Evolutionary conservation across 768 basidiomycete genomes (phyloP).

Genomic region (Kwoniella sp.): DNA sequence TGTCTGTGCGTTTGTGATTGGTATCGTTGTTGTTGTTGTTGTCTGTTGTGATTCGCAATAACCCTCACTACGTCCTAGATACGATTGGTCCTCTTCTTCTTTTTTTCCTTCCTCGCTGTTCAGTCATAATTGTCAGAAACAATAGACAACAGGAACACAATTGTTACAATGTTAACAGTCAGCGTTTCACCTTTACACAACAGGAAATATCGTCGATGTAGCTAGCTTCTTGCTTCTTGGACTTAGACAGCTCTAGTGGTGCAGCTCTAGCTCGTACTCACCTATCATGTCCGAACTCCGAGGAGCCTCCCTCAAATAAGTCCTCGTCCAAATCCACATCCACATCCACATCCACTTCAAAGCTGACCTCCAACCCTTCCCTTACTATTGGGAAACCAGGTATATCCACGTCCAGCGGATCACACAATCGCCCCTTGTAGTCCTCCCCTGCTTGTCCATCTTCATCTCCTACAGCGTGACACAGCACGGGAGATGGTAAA

Average conservation of each 20-base stretch:
- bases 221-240: too few species aligned
- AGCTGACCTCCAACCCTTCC: constrained; percentile 2
- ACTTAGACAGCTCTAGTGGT: too few species aligned
- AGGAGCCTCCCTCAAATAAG: neutral
- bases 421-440: neutral
- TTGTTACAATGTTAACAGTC: neutral
- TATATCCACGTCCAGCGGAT: constrained; percentile 1
- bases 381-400: neutral
- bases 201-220: neutral
- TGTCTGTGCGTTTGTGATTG: constrained; percentile 2
- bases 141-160: neutral
- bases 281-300: constrained; percentile 1
- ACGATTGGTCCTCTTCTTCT: neutral
- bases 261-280: too few species aligned
- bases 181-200: neutral
- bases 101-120: neutral
- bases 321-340: too few species aligned
- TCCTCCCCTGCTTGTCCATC: neutral
- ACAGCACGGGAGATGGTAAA: neutral
- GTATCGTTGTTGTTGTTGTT: neutral
- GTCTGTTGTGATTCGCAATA: too few species aligned
- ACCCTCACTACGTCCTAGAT: neutral
- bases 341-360: constrained; percentile 1
- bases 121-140: neutral
- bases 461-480: too few species aligned